A percentile compares a stretch with the other conserved stretches of the same genome.
Conservation (phyloP, 2,329 filamentous ascomycete species). For the Botryotinia narcissicola region DNA sequence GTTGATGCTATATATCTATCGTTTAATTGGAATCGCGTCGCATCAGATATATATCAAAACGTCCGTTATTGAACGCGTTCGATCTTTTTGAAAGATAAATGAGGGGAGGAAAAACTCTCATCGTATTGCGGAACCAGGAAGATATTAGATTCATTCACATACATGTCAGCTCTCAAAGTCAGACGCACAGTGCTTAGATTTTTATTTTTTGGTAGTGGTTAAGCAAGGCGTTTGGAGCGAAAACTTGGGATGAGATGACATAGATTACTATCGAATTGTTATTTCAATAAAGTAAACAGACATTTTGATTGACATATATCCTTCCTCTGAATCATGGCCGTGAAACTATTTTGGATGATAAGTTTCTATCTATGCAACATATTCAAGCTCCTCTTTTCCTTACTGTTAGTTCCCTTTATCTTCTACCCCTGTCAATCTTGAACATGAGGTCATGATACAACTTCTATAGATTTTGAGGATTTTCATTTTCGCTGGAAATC, state of each 20-base stretch:
- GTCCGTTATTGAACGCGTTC: background rate
- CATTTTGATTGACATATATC: background rate
- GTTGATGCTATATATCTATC: background rate
- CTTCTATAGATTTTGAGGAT: no score
- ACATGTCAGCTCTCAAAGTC: rapidly evolving
- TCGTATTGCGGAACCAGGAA: background rate
- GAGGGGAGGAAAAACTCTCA: background rate
- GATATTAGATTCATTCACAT: background rate
- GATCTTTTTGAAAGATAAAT: background rate
- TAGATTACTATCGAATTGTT: background rate
- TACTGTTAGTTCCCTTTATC: background rate
- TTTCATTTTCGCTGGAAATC: no score
- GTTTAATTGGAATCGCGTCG: background rate
- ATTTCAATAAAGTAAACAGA: background rate
- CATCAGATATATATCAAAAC: background rate
- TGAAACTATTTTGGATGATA: no score
- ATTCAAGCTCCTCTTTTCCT: background rate
- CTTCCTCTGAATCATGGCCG: no score
- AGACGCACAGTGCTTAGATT: background rate
- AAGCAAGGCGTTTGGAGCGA: background rate
- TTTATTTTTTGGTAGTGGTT: no score
- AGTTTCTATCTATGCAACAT: background rate
- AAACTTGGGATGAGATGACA: background rate
- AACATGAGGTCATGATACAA: background rate
- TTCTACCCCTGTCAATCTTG: background rate